phyloP scores from a whole-genome alignment of 768 basidiomycete species.

The Trametes gibbosa region DNA sequence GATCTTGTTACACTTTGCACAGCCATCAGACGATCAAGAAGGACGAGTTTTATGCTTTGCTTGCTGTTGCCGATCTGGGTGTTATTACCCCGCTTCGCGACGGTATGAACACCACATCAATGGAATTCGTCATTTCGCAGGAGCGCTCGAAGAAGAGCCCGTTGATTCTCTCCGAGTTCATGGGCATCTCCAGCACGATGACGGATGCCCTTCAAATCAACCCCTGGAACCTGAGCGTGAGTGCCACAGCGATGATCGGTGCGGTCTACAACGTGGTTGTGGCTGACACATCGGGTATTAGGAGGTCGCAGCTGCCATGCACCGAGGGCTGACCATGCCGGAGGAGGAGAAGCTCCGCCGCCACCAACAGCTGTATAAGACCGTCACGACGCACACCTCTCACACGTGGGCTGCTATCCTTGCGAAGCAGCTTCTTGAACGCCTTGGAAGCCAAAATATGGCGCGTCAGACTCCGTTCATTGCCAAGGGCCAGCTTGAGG shows the following conservation, averaged over 20 bases:
- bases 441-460: slow-evolving; percentile 73
- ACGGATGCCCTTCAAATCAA: slow-evolving; percentile 86
- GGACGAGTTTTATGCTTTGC: slow-evolving; percentile 95
- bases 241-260: slow-evolving; percentile 27
- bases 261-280: slow-evolving; percentile 4
- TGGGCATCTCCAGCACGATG: slow-evolving; percentile 96
- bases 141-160: slow-evolving; percentile 79
- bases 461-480: slow-evolving; percentile 86
- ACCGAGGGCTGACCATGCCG: slow-evolving; percentile 83
- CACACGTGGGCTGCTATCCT: slow-evolving; percentile 92
- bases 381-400: slow-evolving; percentile 91
- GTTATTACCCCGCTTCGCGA: slow-evolving; percentile 95
- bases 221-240: slow-evolving; percentile 90
- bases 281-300: slow-evolving; percentile 29
- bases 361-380: slow-evolving; percentile 74
- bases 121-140: slow-evolving; percentile 98
- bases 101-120: slow-evolving; percentile 98
- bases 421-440: slow-evolving; percentile 82
- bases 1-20: background rate
- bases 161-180: slow-evolving; percentile 93
- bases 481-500: slow-evolving; percentile 55
- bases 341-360: slow-evolving; percentile 68
- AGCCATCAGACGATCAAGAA: slow-evolving; percentile 97
- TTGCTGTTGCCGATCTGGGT: slow-evolving; percentile 90
- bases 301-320: slow-evolving; percentile 89